Base-by-base conservation (phyloP, 176 grass and related monocot species). In the Phoenix dactylifera region DNA sequence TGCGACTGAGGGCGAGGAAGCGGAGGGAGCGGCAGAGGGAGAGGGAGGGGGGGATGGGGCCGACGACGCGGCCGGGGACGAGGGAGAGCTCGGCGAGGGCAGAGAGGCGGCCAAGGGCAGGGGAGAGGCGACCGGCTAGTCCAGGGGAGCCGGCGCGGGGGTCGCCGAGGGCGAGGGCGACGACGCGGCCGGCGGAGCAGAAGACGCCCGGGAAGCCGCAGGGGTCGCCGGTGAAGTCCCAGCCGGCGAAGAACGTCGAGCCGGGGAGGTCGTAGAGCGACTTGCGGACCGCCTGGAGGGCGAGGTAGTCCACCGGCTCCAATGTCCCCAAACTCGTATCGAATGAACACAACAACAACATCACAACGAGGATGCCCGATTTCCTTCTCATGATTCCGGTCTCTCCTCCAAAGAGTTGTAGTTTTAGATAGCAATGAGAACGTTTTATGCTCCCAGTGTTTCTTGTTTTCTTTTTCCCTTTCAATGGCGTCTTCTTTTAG, bases 71-170 rank as follows among this genome's bases (percentile, higher is more conserved):
- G 17, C 65, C 65, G 26, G 65, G 65, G 26, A 68, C 65, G 52
- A 68, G 65, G 52, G 65, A 68, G 26, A 68, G 65, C 52, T 68
- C 65, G n/a, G 26, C 16, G 52, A 68, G 65, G 52, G 65, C 65
- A 18, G 52, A 9, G 10, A 68, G 65, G 26, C 29, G 65, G 12
- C 18, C 18, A 7, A 68, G 52, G n/a, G 65, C 12, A 3, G 51
- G 12, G 1, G 65, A 28, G 4, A 56, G 26, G 10, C 28, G 5
- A 52, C 65, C 65, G 18, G 52, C 17, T 18, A 68, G 65, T 2
- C 65, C 65, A 4, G 52, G 65, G 28, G 52, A 54, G 7, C 65
- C 52, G 9, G 65, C 49, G 26, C 65, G 65, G 4, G 65, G 52
- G 18, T 68, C 65, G 7, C 65, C 65, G 28, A 68, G 65, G 1